Percentiles rank a stretch among this genome's conserved stretches.
phyloP scores from a whole-genome alignment of 345 rosid species.

The Lumnitzera racemosa region DNA sequence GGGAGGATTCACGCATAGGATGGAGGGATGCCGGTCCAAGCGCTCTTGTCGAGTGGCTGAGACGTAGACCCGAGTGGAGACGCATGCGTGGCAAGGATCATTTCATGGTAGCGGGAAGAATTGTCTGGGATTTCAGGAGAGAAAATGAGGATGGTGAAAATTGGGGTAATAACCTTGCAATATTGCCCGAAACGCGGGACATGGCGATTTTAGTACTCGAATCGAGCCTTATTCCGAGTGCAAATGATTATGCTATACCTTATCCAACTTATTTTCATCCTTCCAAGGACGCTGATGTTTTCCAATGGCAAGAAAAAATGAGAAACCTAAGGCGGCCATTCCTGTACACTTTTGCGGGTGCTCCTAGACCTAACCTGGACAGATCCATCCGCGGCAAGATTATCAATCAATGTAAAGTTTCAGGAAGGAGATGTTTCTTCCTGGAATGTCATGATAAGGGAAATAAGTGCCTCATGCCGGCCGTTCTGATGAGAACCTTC shows the following conservation, averaged over 20 bases:
- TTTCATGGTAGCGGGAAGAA: constrained; percentile 79
- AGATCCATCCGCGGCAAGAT: constrained; percentile 52
- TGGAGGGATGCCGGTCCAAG: constrained; percentile 52
- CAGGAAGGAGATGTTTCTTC: constrained; percentile 51
- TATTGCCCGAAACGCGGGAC: constrained; percentile 54
- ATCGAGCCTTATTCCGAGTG: constrained; percentile 63
- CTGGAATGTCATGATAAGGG: constrained; percentile 34
- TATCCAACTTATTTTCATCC: constrained; percentile 86
- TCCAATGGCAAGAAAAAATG: constrained; percentile 57
- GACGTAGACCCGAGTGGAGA: constrained; percentile 59
- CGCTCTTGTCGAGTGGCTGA: constrained; percentile 53
- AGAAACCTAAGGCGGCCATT: constrained; percentile 33
- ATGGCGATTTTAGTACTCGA: constrained; percentile 69
- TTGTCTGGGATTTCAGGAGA: constrained; percentile 84
- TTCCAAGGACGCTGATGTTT: constrained; percentile 34
- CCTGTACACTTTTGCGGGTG: constrained; percentile 66
- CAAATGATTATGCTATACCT: constrained; percentile 69
- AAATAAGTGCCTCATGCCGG: constrained; percentile 39
- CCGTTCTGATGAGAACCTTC: constrained; percentile 44
- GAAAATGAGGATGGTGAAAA: constrained; percentile 30
- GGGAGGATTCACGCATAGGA: constrained; percentile 32
- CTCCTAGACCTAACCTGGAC: constrained; percentile 37
- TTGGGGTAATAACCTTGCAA: constrained; percentile 76
- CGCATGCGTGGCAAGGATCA: constrained; percentile 63
- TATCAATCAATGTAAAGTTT: constrained; percentile 52